These are phyloP conservation scores for Vaccinium vitisidaea DNA, from an alignment of 148 eudicot genomes.

Conservation along the genomic window DNA sequence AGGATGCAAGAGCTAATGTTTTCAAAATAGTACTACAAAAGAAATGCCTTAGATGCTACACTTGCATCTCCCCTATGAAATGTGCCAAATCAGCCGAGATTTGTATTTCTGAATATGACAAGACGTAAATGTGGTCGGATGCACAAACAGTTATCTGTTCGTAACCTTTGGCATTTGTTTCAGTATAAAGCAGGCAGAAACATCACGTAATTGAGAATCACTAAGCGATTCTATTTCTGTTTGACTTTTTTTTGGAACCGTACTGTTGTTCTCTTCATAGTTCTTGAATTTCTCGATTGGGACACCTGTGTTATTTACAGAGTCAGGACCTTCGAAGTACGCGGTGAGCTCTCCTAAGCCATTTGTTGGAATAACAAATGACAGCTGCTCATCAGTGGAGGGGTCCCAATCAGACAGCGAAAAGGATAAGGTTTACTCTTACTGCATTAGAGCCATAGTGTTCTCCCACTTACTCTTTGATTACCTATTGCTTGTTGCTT, in stretches of 20 bases:
- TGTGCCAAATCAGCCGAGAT: neutral
- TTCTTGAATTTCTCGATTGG: neutral
- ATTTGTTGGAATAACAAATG: slow-evolving; percentile 18
- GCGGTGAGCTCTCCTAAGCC: slow-evolving; percentile 22
- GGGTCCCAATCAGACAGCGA: slow-evolving; percentile 7
- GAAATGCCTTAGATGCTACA: neutral
- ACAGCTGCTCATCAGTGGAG: slow-evolving; percentile 19
- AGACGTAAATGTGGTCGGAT: neutral
- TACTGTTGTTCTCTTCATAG: neutral
- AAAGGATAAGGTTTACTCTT: slow-evolving; percentile 37
- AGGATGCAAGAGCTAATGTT: neutral
- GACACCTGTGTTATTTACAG: neutral
- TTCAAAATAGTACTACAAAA: neutral
- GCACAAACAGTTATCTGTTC: neutral
- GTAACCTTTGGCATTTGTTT: neutral
- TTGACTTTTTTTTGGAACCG: neutral
- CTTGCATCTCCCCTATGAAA: neutral
- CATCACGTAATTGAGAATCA: neutral
- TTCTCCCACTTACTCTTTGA: neutral
- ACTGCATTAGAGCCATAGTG: neutral
- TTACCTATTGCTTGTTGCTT: neutral
- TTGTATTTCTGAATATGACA: neutral
- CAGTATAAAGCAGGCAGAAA: neutral
- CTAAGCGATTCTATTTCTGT: slow-evolving; percentile 11
- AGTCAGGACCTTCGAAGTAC: slow-evolving; percentile 21